Evolutionary conservation across 2,329 filamentous ascomycete species (phyloP).

Genomic region (Aspergillus hiratsukae): DNA sequence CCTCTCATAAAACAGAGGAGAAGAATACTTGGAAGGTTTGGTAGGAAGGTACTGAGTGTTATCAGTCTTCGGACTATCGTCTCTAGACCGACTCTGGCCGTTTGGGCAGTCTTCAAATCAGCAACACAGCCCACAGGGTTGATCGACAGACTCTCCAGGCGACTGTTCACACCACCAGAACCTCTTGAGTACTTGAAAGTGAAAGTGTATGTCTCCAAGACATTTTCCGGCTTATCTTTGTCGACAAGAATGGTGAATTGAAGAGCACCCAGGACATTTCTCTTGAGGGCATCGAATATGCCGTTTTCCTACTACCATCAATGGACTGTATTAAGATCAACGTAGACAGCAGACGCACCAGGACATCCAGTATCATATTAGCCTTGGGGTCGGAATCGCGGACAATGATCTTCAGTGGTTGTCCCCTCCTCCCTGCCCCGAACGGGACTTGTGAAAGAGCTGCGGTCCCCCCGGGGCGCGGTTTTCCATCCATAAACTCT

Average conservation of each 20-base stretch:
- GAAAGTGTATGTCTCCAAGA: constrained; percentile 50
- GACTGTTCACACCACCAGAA: constrained; percentile 26
- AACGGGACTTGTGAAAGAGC: constrained; percentile 9
- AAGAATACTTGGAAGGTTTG: constrained; percentile 40
- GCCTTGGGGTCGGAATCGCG: constrained; percentile 37
- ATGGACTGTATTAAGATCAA: background rate
- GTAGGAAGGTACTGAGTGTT: constrained; percentile 34
- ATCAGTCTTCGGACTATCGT: constrained; percentile 41
- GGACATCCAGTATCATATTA: constrained; percentile 44
- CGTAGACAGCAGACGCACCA: constrained; percentile 34
- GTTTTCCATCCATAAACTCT: constrained; percentile 23
- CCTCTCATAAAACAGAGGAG: background rate
- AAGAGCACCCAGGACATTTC: constrained; percentile 41
- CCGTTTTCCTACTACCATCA: constrained; percentile 44
- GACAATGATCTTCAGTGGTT: constrained; percentile 39
- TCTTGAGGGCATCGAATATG: constrained; percentile 44
- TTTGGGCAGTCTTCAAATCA: constrained; percentile 34
- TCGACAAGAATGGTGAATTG: constrained; percentile 45
- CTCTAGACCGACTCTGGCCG: constrained; percentile 41
- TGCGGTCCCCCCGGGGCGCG: constrained; percentile 3
- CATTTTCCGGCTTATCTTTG: constrained; percentile 29
- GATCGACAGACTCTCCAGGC: constrained; percentile 24
- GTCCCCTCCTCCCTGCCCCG: constrained; percentile 21
- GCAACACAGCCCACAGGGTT: constrained; percentile 26
- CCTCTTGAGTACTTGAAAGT: constrained; percentile 41